These are phyloP conservation scores for Lachancea sp. DNA, from an alignment of 805 yeast genomes.

Conservation along the genomic window DNA sequence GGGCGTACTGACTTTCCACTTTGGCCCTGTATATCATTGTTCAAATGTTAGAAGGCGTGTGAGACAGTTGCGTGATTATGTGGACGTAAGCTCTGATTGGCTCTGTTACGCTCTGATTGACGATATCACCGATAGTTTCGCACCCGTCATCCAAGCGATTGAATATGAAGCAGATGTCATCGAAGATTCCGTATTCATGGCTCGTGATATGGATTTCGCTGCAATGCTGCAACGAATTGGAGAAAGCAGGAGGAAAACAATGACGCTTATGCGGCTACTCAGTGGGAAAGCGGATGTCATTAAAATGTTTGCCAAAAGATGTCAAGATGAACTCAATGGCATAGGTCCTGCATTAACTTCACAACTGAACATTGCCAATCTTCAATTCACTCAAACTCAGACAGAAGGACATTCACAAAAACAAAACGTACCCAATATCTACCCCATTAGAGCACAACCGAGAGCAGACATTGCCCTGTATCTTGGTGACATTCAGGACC, in stretches of 20 bases:
- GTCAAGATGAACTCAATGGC: conserved; percentile 59
- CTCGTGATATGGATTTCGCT: conserved; percentile 67
- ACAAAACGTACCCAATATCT: conserved; percentile 1
- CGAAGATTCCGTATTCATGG: conserved; percentile 74
- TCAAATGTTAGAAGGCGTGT: conserved; percentile 79
- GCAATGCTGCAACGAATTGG: conserved; percentile 78
- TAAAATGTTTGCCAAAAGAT: conserved; percentile 91
- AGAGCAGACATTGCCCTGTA: conserved; percentile 88
- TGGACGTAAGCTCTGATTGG: conserved; percentile 76
- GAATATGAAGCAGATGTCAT: conserved; percentile 79
- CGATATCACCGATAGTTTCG: conserved; percentile 81
- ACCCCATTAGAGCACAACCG: conserved; percentile 46
- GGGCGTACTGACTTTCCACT: conserved; percentile 65
- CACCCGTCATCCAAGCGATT: conserved; percentile 69
- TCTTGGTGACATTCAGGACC: conserved; percentile 94
- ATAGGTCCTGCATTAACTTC: conserved; percentile 39
- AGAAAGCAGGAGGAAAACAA: conserved; percentile 81
- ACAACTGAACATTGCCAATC: conserved; percentile 35
- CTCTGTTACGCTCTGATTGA: conserved; percentile 74
- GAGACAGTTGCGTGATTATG: conserved; percentile 70
- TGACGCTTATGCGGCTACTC: conserved; percentile 83
- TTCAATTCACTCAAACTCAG: conserved; percentile 17
- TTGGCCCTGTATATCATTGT: conserved; percentile 59
- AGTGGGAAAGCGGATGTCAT: conserved; percentile 95
- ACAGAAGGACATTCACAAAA: conserved; percentile 1